These are phyloP conservation scores for Aphanomyces invadans DNA, from an alignment of 352 stramenopile species.

Conservation along the genomic window DNA sequence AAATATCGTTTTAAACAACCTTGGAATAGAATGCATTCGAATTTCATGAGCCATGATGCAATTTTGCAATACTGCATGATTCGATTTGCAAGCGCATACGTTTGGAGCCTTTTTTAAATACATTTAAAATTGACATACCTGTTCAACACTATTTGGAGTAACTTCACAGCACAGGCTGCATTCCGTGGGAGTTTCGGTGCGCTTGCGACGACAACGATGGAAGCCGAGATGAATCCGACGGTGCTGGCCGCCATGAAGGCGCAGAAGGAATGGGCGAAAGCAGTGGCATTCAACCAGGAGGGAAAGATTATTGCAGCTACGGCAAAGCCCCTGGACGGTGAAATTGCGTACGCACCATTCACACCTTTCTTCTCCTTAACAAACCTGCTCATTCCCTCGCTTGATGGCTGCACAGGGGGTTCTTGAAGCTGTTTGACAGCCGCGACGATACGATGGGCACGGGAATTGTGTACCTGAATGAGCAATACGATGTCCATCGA, in stretches of 20 bases:
- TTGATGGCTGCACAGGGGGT: conserved; percentile 21
- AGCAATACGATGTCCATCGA: conserved; percentile 80
- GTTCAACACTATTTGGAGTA: neutral
- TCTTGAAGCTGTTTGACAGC: conserved; percentile 67
- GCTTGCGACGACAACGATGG: neutral
- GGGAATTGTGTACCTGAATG: conserved; percentile 57
- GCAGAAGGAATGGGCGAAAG: conserved; percentile 61
- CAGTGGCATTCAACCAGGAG: conserved; percentile 53
- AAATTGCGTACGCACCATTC: conserved; percentile 41
- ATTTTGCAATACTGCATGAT: no score
- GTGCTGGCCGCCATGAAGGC: conserved; percentile 46
- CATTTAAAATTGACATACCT: no score
- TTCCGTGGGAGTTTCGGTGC: no score
- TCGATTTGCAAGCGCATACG: no score
- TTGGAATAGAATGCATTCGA: no score
- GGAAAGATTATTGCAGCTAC: conserved; percentile 45
- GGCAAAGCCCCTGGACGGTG: conserved; percentile 52
- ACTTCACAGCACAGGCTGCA: no score
- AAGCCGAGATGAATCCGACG: neutral
- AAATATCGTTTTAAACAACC: no score
- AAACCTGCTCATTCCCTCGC: conserved; percentile 22
- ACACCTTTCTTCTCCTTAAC: neutral
- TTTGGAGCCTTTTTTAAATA: no score
- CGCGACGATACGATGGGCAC: conserved; percentile 65
- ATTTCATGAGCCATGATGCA: no score